These are phyloP conservation scores for Cicer chorassanicum DNA, from an alignment of 306 rosid species.

Conservation along the genomic window DNA sequence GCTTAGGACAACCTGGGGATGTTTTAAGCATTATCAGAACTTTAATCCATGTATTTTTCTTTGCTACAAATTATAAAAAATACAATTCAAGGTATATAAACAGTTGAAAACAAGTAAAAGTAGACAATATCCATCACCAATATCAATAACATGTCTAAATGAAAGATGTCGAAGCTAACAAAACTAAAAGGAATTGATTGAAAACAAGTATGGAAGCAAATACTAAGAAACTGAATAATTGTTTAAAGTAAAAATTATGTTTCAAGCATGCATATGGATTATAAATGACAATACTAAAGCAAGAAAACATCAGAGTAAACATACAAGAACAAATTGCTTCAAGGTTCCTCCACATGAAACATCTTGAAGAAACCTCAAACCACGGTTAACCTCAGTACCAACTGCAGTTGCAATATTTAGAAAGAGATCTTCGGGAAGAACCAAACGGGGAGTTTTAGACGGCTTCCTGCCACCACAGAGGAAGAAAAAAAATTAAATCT, in stretches of 20 bases:
- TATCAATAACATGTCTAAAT: too few species aligned
- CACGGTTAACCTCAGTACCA: conserved; percentile 69
- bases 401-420: conserved; percentile 62
- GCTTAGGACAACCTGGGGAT: conserved; percentile 61
- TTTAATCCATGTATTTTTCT: conserved; percentile 10
- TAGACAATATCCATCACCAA: neutral
- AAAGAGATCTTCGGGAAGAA: conserved; percentile 68
- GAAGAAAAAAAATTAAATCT: conserved; percentile 33
- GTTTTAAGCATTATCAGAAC: conserved; percentile 43
- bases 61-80: neutral
- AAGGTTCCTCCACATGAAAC: conserved; percentile 78
- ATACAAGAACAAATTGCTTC: conserved; percentile 75
- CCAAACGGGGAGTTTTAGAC: conserved; percentile 71
- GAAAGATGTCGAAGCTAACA: too few species aligned
- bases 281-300: conserved; percentile 32
- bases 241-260: neutral
- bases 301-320: conserved; percentile 35
- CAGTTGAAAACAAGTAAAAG: neutral
- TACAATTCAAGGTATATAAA: conserved; percentile 22
- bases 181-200: too few species aligned
- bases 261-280: conserved; percentile 9
- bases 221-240: too few species aligned
- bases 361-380: conserved; percentile 75
- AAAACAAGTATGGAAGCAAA: too few species aligned
- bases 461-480: conserved; percentile 57